phyloP scores from a whole-genome alignment of 139 green algal species.

The Volvox africanus region DNA sequence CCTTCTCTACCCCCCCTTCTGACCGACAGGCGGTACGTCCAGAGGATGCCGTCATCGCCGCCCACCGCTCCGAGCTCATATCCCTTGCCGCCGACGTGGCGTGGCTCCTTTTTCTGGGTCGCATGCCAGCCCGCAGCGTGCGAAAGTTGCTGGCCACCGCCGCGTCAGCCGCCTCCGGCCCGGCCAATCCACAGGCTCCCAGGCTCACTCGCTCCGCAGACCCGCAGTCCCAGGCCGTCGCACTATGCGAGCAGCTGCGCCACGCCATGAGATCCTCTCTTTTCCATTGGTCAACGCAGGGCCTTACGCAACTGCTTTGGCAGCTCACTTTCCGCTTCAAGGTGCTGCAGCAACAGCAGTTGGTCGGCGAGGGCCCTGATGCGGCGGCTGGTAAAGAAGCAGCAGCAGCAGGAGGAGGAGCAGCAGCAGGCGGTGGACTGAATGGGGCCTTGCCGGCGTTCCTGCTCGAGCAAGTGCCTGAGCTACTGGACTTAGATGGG shows the following conservation, averaged over 20 bases:
- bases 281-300: background rate
- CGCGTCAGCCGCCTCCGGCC: background rate
- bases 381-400: background rate
- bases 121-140: conserved; percentile 1
- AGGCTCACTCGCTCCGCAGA: background rate
- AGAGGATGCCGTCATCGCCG: background rate
- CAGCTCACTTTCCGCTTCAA: conserved; percentile 18
- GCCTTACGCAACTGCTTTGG: conserved; percentile 16
- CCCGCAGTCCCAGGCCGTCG: background rate
- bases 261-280: background rate
- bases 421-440: background rate
- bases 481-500: background rate
- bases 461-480: background rate
- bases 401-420: background rate
- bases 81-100: conserved; percentile 5
- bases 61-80: conserved; percentile 11
- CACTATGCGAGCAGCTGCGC: background rate
- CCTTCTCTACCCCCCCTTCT: too few relatives aligned
- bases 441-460: background rate
- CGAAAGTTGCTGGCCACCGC: background rate
- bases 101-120: conserved; percentile 38
- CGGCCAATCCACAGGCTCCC: background rate
- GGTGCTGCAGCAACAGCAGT: background rate
- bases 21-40: background rate
- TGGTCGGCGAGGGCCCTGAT: background rate